A percentile compares a stretch with the other conserved stretches of the same genome.
Evolutionary conservation across 345 rosid species (phyloP).

Genomic region (Populus nigra): DNA sequence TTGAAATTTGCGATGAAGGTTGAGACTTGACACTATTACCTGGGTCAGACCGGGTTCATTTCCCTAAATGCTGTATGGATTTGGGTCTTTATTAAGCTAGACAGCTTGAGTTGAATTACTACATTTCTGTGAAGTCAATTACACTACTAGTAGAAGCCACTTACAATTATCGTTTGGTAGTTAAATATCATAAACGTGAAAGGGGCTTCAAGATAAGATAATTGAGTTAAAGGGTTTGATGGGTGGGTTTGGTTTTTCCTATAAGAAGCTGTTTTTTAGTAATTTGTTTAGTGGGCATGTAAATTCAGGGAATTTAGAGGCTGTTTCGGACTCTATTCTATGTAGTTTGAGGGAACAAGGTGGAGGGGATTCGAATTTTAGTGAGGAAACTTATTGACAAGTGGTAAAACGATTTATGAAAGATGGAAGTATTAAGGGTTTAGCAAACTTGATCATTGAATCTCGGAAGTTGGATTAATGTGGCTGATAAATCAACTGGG

Average conservation of each 20-base stretch:
- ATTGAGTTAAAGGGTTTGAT: conserved; percentile 60
- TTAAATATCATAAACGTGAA: background rate
- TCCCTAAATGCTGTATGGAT: too few species aligned
- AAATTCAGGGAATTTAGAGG: conserved; percentile 53
- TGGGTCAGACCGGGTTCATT: too few species aligned
- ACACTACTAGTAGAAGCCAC: too few species aligned
- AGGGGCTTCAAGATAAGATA: conserved; percentile 64
- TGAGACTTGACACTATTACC: too few species aligned
- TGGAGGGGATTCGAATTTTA: conserved; percentile 30
- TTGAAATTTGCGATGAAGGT: too few species aligned
- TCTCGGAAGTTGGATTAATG: conserved; percentile 64
- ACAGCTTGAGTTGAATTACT: too few species aligned
- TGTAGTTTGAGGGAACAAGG: conserved; percentile 39
- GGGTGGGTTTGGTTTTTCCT: conserved; percentile 54
- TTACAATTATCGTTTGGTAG: too few species aligned
- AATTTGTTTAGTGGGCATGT: conserved; percentile 74
- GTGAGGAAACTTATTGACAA: conserved; percentile 56
- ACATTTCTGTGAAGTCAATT: too few species aligned
- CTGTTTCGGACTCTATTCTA: conserved; percentile 45
- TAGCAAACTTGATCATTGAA: conserved; percentile 64
- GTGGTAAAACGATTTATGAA: conserved; percentile 67
- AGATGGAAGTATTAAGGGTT: conserved; percentile 54
- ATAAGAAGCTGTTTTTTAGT: conserved; percentile 38
- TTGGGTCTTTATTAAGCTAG: too few species aligned
- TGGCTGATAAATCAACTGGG: conserved; percentile 54